Evolutionary conservation across 2,329 filamentous ascomycete genomes (phyloP).

Genomic region (Cytospora piceae): DNA sequence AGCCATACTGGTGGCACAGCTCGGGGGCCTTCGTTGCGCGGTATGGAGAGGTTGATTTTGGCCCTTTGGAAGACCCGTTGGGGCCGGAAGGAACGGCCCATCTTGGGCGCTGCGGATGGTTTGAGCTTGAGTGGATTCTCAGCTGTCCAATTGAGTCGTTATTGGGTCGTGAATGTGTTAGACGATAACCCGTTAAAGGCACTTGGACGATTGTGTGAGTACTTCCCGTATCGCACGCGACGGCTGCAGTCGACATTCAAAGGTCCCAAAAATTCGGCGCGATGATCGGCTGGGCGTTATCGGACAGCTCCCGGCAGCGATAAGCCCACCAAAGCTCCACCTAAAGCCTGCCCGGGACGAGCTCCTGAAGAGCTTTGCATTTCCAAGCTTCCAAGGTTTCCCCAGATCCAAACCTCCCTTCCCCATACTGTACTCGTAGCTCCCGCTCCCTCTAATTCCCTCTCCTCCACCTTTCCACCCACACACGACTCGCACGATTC

Average conservation of each 20-base stretch:
- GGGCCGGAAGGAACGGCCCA: conserved; percentile 44
- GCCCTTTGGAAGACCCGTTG: conserved; percentile 50
- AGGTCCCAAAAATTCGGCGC: conserved; percentile 44
- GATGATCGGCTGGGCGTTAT: conserved; percentile 40
- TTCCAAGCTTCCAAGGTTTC: conserved; percentile 13
- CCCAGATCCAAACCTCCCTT: background rate
- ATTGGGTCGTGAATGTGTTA: background rate
- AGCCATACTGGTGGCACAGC: conserved; percentile 53
- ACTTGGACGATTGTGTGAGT: background rate
- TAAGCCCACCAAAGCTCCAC: conserved; percentile 24
- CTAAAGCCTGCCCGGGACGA: conserved; percentile 10
- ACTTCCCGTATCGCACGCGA: conserved; percentile 33
- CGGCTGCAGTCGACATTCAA: conserved; percentile 39
- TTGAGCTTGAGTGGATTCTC: background rate
- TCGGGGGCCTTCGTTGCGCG: conserved; percentile 35
- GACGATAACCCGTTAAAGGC: background rate
- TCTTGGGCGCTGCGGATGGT: conserved; percentile 31
- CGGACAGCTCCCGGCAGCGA: conserved; percentile 20
- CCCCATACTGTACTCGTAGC: background rate
- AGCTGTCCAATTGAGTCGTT: background rate
- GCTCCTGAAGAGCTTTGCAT: conserved; percentile 21
- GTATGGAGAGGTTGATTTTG: conserved; percentile 41
- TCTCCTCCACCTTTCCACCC: conserved; percentile 3
- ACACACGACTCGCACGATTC: conserved; percentile 7
- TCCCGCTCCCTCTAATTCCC: background rate